Conservation (phyloP, 164 flowering plant genomes). For the Vitis cinerea region DNA sequence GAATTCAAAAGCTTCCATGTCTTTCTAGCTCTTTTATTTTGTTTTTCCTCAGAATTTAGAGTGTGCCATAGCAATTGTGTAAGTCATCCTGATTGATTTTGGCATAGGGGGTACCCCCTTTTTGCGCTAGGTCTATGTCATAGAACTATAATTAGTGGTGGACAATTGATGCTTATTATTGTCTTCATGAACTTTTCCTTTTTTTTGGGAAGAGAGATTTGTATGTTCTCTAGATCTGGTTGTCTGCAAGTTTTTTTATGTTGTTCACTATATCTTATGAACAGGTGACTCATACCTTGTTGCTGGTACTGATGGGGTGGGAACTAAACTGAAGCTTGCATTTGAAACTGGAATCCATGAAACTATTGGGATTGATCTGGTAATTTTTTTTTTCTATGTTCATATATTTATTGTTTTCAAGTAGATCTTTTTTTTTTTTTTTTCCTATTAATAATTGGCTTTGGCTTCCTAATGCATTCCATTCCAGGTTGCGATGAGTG, state of each 20-base stretch:
- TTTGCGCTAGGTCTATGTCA: too few species aligned
- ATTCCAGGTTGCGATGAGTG: slow-evolving; percentile 96
- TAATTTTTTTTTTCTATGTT: slow-evolving; percentile 16
- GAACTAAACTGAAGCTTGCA: slow-evolving; percentile 96
- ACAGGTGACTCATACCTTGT: slow-evolving; percentile 95
- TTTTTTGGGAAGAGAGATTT: background rate
- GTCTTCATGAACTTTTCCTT: too few species aligned
- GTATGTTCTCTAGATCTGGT: background rate
- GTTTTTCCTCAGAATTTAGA: too few species aligned
- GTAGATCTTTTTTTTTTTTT: background rate
- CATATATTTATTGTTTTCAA: background rate
- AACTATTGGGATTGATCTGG: slow-evolving; percentile 98
- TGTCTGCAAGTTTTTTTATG: background rate
- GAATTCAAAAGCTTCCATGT: too few species aligned
- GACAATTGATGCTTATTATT: too few species aligned
- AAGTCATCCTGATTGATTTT: too few species aligned
- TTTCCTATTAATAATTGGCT: background rate
- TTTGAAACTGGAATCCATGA: slow-evolving; percentile 96
- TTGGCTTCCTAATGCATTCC: slow-evolving; percentile 8
- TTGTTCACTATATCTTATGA: slow-evolving; percentile 7
- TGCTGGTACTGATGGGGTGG: slow-evolving; percentile 99
- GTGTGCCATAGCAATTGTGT: too few species aligned
- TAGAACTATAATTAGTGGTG: too few species aligned
- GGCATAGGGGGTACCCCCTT: too few species aligned
- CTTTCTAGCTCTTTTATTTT: too few species aligned